Base-by-base conservation (phyloP, 441 rosid species). In the Populus hybrid region DNA sequence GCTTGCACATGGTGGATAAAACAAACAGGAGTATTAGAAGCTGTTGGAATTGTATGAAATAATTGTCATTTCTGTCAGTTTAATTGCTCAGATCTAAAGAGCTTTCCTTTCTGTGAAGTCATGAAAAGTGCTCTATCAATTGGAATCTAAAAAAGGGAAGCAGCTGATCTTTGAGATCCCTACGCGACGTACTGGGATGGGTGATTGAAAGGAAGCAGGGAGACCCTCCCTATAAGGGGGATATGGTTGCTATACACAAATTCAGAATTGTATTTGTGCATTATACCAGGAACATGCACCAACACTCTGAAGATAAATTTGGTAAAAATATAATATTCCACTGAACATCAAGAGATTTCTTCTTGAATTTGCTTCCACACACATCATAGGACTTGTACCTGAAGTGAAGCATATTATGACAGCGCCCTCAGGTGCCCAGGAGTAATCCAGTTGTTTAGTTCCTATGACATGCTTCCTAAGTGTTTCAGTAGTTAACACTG, bases 371-470 rank as follows among this genome's bases (percentile, higher is more conserved):
- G 59, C 59, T 50, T 50, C 59, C 59, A 50, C 59, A 18, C 35
- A 63, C 24, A 36, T n/a, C 8, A 21, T 26, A 75, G 34, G 71
- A 64, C 35, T 18, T 79, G 2, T 88, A 91, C 98, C 97, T 63
- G 97, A 92, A 81, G 97, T 93, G 81, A 95, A 95, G 86, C 98
- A 95, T 73, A 92, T 89, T 67, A 93, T 34, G 21, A 85, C 92
- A 67, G 94, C 92, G n/a, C 88, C 91, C 76, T 89, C 83, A 28
- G 93, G 87, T 73, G 97, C 94, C 93, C 90, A 93, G 11, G 85
- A 79, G 65, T 84, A 88, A 66, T 78, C 77, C 38, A 79, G 11
- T 21, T 79, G 69, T 30, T 76, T 78, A 78, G 83, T 72, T 42
- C 79, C 77, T 28, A 12, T 8, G 0, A 34, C 21, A 11, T 70